Evolutionary conservation across 1,284 basidiomycete species (phyloP).

Genomic region (Puccinia coronata): DNA sequence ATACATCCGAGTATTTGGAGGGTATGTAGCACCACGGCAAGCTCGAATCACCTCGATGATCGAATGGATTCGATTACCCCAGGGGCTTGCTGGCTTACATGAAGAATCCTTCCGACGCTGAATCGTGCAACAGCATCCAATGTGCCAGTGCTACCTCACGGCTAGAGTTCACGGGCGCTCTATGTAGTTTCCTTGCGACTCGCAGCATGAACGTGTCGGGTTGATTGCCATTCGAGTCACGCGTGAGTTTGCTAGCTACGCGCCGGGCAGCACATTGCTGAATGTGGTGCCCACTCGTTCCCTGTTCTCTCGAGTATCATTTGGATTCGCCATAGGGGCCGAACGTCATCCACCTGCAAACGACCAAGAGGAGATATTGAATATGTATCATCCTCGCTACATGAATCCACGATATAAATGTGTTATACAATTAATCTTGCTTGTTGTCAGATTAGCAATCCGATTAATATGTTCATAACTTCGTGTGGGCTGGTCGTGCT

Average conservation of each 20-base stretch:
- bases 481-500: background rate
- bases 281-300: background rate
- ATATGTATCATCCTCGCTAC: background rate
- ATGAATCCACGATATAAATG: background rate
- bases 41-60: background rate
- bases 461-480: background rate
- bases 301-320: background rate
- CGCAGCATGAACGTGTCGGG: background rate
- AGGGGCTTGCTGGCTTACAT: background rate
- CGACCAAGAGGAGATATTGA: background rate
- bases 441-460: slow-evolving; percentile 11
- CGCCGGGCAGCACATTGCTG: background rate
- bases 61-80: background rate
- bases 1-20: background rate
- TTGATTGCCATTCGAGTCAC: background rate
- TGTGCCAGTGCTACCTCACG: background rate
- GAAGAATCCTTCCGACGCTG: background rate
- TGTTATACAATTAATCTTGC: slow-evolving; percentile 8
- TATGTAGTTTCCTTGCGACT: background rate
- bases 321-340: background rate
- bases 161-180: no score
- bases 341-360: background rate
- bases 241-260: background rate
- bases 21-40: background rate
- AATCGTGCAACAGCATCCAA: background rate